Percentiles rank a stretch among this genome's conserved stretches.
Conservation (phyloP, 139 green algal genomes). For the Chlorella vulgaris region DNA sequence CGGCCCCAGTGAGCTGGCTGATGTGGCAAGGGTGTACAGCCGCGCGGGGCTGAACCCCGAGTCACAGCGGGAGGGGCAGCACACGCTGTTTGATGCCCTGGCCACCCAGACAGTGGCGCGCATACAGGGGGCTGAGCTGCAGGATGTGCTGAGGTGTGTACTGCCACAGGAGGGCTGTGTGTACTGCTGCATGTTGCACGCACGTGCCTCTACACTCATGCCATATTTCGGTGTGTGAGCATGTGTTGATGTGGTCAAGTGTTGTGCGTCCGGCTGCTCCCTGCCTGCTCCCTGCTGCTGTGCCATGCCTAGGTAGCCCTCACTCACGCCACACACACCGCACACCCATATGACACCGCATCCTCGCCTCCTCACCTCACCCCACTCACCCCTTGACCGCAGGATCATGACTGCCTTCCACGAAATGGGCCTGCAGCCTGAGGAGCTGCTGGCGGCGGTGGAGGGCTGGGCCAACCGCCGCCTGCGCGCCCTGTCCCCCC, state of each 20-base stretch:
- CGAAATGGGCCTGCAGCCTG: constrained; percentile 36
- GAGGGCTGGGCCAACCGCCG: constrained; percentile 38
- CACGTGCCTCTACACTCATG: too few species aligned
- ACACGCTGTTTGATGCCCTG: constrained; percentile 33
- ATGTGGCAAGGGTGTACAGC: constrained; percentile 31
- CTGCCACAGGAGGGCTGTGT: too few species aligned
- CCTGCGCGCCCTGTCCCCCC: constrained; percentile 22
- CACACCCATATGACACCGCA: too few species aligned
- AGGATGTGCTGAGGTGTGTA: constrained; percentile 34
- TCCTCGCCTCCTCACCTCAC: too few species aligned
- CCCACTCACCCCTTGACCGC: background rate
- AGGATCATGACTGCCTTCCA: constrained; percentile 41
- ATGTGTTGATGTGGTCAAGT: too few species aligned
- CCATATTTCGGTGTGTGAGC: too few species aligned
- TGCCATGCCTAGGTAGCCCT: too few species aligned
- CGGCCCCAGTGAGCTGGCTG: constrained; percentile 28
- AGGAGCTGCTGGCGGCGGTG: constrained; percentile 34
- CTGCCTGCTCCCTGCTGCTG: too few species aligned
- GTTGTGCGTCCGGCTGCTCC: too few species aligned
- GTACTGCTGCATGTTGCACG: too few species aligned
- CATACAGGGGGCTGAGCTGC: constrained; percentile 28
- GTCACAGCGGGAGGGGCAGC: background rate
- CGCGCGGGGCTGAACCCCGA: constrained; percentile 1
- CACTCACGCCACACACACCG: too few species aligned
- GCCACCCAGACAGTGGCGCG: constrained; percentile 14